These are phyloP conservation scores for Psophocarpus tetragonolobus DNA, from an alignment of 306 rosid genomes.

Conservation along the genomic window DNA sequence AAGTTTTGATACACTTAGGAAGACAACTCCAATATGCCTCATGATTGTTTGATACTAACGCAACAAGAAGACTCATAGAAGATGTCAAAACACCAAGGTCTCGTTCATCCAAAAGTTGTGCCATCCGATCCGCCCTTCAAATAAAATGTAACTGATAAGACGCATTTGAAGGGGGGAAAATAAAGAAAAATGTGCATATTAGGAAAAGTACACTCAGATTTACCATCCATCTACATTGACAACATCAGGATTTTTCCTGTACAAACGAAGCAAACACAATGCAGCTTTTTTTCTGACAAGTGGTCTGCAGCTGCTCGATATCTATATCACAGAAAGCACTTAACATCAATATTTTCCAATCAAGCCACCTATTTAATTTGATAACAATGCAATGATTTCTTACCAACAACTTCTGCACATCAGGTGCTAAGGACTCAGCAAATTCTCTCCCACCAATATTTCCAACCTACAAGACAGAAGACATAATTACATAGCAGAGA, in stretches of 20 bases:
- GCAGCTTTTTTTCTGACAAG: conserved; percentile 98
- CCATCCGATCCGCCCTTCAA: conserved; percentile 98
- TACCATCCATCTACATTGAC: conserved; percentile 99
- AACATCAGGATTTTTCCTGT: conserved; percentile 98
- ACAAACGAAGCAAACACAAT: conserved; percentile 90
- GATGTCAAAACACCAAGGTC: conserved; percentile 98
- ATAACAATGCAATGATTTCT: conserved; percentile 34
- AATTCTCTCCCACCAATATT: conserved; percentile 99
- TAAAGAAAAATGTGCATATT: conserved; percentile 14
- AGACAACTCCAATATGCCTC: conserved; percentile 97
- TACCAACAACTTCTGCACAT: conserved; percentile 96
- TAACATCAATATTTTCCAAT: conserved; percentile 37
- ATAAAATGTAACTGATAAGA: conserved; percentile 28
- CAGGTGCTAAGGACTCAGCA: conserved; percentile 98
- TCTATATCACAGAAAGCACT: conserved; percentile 51
- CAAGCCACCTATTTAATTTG: neutral
- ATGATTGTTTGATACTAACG: conserved; percentile 85
- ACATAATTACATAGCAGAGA: conserved; percentile 26
- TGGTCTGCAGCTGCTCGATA: conserved; percentile 99
- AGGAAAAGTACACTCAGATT: conserved; percentile 40
- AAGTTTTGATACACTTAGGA: conserved; percentile 90
- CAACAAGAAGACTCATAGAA: conserved; percentile 98
- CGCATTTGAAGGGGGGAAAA: conserved; percentile 1
- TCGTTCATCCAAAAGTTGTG: conserved; percentile 97
- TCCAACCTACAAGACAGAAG: conserved; percentile 74